Evolutionary conservation across 345 rosid species (phyloP).

Genomic region (thale cress (Arabidopsis thaliana)): DNA sequence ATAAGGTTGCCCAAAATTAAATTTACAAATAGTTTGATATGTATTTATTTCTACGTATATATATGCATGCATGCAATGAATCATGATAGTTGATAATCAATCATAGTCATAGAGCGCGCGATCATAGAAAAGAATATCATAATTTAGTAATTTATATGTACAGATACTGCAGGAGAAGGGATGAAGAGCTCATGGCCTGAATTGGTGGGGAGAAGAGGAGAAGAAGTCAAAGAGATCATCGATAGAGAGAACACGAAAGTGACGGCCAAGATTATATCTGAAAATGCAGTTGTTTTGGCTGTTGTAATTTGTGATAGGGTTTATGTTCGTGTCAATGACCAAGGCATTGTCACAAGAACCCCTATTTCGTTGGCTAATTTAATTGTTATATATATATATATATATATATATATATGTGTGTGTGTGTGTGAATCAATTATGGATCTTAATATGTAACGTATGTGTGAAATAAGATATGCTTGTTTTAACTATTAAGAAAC

Average conservation of each 20-base stretch:
- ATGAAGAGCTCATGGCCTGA: conserved; percentile 54
- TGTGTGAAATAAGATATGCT: conserved; percentile 21
- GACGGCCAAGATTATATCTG: conserved; percentile 43
- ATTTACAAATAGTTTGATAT: not conserved
- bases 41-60: not conserved
- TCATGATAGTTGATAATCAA: not conserved
- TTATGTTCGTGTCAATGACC: conserved; percentile 49
- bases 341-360: conserved; percentile 45
- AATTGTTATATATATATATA: not conserved
- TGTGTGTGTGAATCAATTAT: not conserved
- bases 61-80: not conserved
- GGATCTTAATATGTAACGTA: conserved; percentile 21
- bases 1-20: no score
- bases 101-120: no score
- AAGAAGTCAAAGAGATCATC: conserved; percentile 48
- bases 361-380: conserved; percentile 47
- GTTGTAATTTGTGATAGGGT: conserved; percentile 52
- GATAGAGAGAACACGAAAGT: conserved; percentile 49
- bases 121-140: no score
- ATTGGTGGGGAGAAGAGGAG: conserved; percentile 50
- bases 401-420: no score
- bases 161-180: conserved; percentile 36
- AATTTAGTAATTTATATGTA: not conserved
- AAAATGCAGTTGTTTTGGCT: conserved; percentile 43
- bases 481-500: conserved; percentile 11